Conservation (phyloP, 2,329 filamentous ascomycete species). For the Gyromitra esculenta region DNA sequence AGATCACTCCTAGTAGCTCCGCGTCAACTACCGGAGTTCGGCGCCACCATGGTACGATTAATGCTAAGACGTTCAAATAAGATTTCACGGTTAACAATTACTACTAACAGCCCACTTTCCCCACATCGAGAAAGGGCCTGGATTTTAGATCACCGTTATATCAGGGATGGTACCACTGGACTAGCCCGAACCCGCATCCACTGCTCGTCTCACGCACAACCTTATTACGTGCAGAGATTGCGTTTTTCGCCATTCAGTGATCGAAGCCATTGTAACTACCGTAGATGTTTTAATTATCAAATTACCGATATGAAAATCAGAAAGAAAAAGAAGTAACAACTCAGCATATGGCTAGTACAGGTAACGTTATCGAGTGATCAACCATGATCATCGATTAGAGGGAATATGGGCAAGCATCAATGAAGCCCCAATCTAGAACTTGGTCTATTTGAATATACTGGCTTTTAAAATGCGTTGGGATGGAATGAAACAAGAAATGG, state of each 20-base stretch:
- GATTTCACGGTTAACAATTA: slow-evolving; percentile 25
- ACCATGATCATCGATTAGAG: slow-evolving; percentile 9
- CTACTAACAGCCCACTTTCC: slow-evolving; percentile 4
- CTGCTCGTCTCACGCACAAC: not conserved
- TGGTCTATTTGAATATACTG: not conserved
- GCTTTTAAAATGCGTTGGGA: not conserved
- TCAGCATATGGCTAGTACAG: not conserved
- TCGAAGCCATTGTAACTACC: not conserved
- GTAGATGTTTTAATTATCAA: not conserved
- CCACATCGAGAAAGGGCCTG: slow-evolving; percentile 7
- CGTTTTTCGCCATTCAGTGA: not conserved
- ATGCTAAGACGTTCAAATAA: slow-evolving; percentile 39
- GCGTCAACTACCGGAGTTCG: slow-evolving; percentile 17
- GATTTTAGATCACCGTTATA: slow-evolving; percentile 1
- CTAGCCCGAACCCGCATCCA: slow-evolving; percentile 4
- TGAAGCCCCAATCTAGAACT: not conserved
- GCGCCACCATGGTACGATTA: slow-evolving; percentile 10
- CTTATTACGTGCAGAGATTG: not conserved
- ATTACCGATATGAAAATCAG: not conserved
- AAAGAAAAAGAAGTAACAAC: not conserved
- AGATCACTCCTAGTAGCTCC: slow-evolving; percentile 8
- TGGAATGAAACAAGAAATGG: not conserved
- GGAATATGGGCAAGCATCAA: not conserved
- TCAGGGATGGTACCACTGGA: not conserved
- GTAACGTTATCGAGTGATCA: slow-evolving; percentile 22